A percentile compares a stretch with the other conserved stretches of the same genome.
Conservation (phyloP, 2,329 filamentous ascomycete species). For the Ramichloridium luteum region DNA sequence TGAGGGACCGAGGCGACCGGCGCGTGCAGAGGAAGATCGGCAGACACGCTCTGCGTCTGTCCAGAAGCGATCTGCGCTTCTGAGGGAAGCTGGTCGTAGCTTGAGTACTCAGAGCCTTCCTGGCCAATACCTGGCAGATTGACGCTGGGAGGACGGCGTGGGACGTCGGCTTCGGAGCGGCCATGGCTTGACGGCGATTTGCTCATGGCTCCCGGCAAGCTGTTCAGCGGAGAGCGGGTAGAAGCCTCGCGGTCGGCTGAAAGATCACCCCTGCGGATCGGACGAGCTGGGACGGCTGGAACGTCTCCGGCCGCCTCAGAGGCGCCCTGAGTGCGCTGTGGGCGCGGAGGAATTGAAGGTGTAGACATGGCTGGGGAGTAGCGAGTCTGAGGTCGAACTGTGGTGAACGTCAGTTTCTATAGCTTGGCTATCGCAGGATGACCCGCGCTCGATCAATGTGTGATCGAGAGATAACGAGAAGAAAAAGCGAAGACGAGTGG, state of each 20-base stretch:
- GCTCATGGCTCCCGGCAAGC: constrained; percentile 40
- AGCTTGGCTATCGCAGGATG: too few relatives aligned
- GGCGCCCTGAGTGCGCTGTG: constrained; percentile 40
- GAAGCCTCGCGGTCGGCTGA: constrained; percentile 70
- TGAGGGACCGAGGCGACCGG: constrained; percentile 77
- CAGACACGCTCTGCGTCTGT: constrained; percentile 55
- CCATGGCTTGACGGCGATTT: constrained; percentile 22
- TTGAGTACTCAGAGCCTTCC: constrained; percentile 80
- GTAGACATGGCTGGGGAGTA: constrained; percentile 40
- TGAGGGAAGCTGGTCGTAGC: constrained; percentile 35
- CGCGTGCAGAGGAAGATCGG: constrained; percentile 75
- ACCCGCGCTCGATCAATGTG: too few relatives aligned
- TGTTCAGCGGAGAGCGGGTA: constrained; percentile 76
- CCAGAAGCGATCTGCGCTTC: constrained; percentile 20
- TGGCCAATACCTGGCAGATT: constrained; percentile 64
- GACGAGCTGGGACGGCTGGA: constrained; percentile 70
- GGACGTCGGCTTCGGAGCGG: constrained; percentile 38
- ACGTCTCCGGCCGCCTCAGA: constrained; percentile 34
- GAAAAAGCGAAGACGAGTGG: too few relatives aligned
- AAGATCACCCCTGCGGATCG: constrained; percentile 60
- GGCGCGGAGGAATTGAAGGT: constrained; percentile 51
- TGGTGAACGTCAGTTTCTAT: too few relatives aligned
- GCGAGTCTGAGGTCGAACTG: too few relatives aligned
- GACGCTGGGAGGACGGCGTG: constrained; percentile 60
- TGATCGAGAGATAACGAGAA: too few relatives aligned